Evolutionary conservation across 257 asterid species (phyloP).

Genomic region (Anisodus tanguticus): DNA sequence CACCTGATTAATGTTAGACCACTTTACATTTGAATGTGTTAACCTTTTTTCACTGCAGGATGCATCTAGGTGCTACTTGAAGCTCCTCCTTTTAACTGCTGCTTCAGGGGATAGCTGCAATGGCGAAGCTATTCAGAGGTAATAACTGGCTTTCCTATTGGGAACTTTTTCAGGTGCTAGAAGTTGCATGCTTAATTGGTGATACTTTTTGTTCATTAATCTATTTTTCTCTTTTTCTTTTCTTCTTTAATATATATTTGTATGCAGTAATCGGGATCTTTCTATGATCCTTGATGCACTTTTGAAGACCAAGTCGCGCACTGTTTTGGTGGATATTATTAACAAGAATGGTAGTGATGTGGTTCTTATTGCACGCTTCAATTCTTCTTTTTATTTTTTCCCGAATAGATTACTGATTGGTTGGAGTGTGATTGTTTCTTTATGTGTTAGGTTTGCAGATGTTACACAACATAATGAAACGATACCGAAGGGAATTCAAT

Average conservation of each 20-base stretch:
- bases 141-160: slow-evolving; percentile 25
- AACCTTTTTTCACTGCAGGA: slow-evolving; percentile 55
- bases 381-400: slow-evolving; percentile 25
- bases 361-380: slow-evolving; percentile 25
- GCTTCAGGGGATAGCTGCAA: slow-evolving; percentile 82
- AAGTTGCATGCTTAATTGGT: slow-evolving; percentile 7
- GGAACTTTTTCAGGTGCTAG: background rate
- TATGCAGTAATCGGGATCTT: slow-evolving; percentile 88
- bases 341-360: slow-evolving; percentile 74
- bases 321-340: slow-evolving; percentile 80
- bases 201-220: background rate
- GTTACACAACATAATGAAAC: slow-evolving; percentile 93
- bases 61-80: slow-evolving; percentile 91
- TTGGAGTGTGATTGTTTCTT: slow-evolving; percentile 29
- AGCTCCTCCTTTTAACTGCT: slow-evolving; percentile 88
- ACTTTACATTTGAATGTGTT: background rate
- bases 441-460: slow-evolving; percentile 78
- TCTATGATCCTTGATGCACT: slow-evolving; percentile 95
- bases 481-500: slow-evolving; percentile 66
- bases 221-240: background rate
- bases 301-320: slow-evolving; percentile 83
- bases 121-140: slow-evolving; percentile 93
- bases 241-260: slow-evolving; percentile 19
- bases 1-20: background rate
- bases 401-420: slow-evolving; percentile 1